A percentile compares a stretch with the other conserved stretches of the same genome.
phyloP scores from a whole-genome alignment of 768 basidiomycete species.

The Lactifluus subvellereus region DNA sequence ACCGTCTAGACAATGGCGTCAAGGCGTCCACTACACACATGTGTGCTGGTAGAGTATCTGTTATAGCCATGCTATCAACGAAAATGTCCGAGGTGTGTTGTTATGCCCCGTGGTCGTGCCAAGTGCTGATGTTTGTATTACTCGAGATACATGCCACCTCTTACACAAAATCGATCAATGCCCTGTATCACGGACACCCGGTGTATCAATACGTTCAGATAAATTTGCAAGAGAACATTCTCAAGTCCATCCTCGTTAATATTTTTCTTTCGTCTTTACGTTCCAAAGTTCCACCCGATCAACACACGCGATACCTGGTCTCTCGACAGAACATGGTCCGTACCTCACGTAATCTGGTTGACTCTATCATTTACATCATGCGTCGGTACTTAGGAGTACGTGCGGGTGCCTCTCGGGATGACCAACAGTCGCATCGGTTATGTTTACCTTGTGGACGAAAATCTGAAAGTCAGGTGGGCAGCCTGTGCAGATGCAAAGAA shows the following conservation, averaged over 20 bases:
- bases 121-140: background rate
- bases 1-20: constrained; percentile 48
- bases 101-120: background rate
- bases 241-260: constrained; percentile 86
- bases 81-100: constrained; percentile 76
- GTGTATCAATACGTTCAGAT: constrained; percentile 74
- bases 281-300: constrained; percentile 50
- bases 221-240: constrained; percentile 90
- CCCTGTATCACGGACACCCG: constrained; percentile 47
- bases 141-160: constrained; percentile 72
- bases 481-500: constrained; percentile 78
- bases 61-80: constrained; percentile 79
- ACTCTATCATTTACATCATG: background rate
- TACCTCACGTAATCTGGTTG: constrained; percentile 11
- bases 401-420: constrained; percentile 81
- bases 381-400: constrained; percentile 36
- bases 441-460: constrained; percentile 83
- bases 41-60: constrained; percentile 67
- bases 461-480: constrained; percentile 85
- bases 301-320: constrained; percentile 70
- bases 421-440: constrained; percentile 89
- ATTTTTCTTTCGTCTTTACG: constrained; percentile 77
- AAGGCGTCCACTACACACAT: constrained; percentile 72
- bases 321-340: constrained; percentile 76
- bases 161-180: constrained; percentile 55